Conservation (phyloP, 345 rosid species). For the Hibiscus syriacus region DNA sequence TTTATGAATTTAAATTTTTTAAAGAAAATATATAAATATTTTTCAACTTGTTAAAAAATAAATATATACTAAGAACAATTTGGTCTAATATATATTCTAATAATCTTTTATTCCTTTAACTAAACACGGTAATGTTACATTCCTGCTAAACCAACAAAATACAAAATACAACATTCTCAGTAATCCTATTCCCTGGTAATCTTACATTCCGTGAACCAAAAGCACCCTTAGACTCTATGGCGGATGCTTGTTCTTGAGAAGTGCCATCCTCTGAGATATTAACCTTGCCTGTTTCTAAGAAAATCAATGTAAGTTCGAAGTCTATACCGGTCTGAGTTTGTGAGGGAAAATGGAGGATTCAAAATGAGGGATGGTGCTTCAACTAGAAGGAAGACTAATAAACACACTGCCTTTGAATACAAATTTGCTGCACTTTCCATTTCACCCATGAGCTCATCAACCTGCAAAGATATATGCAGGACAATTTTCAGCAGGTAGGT, state of each 20-base stretch:
- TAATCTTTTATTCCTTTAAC: too few species aligned
- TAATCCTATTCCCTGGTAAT: too few species aligned
- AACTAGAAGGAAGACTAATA: constrained; percentile 68
- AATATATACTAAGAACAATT: too few species aligned
- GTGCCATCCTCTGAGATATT: constrained; percentile 51
- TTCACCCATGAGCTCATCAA: constrained; percentile 63
- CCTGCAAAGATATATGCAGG: constrained; percentile 34
- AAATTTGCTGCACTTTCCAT: constrained; percentile 49
- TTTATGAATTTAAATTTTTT: too few species aligned
- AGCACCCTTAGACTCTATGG: too few species aligned
- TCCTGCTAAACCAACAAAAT: too few species aligned
- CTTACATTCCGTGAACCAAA: too few species aligned
- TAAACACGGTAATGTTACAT: too few species aligned
- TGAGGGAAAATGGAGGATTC: constrained; percentile 88
- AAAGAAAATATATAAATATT: too few species aligned
- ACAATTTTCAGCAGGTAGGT: not conserved
- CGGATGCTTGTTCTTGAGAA: constrained; percentile 41
- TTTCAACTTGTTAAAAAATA: too few species aligned
- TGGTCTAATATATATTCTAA: too few species aligned
- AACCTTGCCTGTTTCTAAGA: constrained; percentile 61
- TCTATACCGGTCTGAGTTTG: constrained; percentile 54
- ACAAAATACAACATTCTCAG: too few species aligned
- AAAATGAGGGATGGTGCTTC: constrained; percentile 87
- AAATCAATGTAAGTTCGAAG: constrained; percentile 61
- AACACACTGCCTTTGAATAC: constrained; percentile 64